Conservation (phyloP, 352 stramenopile genomes). For the Globisporangium solare region DNA sequence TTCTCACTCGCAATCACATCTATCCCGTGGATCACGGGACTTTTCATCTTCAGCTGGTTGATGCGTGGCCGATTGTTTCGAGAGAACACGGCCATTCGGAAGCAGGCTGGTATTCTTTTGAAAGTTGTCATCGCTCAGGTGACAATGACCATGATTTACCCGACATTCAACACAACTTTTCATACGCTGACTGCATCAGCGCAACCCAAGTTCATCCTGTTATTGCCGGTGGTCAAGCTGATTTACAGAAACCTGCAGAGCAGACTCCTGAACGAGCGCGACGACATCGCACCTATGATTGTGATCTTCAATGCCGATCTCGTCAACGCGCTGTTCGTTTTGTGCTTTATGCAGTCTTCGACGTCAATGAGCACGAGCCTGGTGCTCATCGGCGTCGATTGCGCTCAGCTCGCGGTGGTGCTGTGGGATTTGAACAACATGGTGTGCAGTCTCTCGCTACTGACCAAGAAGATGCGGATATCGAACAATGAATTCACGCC, state of each 20-base stretch:
- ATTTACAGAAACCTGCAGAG: not conserved
- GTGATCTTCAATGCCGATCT: slow-evolving; percentile 43
- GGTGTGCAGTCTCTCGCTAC: too few relatives aligned
- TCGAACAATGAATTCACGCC: too few relatives aligned
- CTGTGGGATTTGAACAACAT: too few relatives aligned
- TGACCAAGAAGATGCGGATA: too few relatives aligned
- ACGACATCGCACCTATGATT: slow-evolving; percentile 21
- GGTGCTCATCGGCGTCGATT: too few relatives aligned
- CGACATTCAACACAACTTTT: not conserved
- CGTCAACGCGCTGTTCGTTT: slow-evolving; percentile 36
- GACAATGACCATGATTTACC: not conserved
- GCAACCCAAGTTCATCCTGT: not conserved
- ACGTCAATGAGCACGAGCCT: slow-evolving; percentile 24
- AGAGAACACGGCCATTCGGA: too few relatives aligned
- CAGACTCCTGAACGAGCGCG: not conserved
- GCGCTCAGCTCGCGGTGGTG: too few relatives aligned
- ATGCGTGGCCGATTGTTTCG: too few relatives aligned
- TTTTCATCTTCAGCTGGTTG: too few relatives aligned
- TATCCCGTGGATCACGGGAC: too few relatives aligned
- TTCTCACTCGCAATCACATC: too few relatives aligned
- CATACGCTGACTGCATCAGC: not conserved
- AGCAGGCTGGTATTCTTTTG: too few relatives aligned
- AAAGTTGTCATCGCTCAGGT: not conserved
- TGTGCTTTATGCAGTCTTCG: slow-evolving; percentile 35
- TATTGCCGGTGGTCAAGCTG: not conserved